Evolutionary conservation across 2,329 filamentous ascomycete species (phyloP).

Genomic region (Trematosphaeria pertusa): DNA sequence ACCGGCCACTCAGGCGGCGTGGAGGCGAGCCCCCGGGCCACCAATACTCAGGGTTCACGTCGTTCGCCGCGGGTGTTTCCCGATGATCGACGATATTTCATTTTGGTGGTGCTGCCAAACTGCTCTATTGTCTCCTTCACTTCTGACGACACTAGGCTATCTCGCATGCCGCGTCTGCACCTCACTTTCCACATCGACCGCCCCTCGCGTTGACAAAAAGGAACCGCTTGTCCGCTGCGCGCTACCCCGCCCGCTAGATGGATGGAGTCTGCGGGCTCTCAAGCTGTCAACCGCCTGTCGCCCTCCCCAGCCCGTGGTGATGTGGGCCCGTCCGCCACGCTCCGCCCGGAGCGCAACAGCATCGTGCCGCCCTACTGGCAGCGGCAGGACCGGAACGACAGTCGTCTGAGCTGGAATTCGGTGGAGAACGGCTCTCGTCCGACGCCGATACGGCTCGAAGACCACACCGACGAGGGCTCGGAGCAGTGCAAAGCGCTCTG

Average conservation of each 20-base stretch:
- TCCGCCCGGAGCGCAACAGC: slow-evolving; percentile 37
- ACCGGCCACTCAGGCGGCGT: no score
- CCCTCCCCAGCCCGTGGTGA: slow-evolving; percentile 28
- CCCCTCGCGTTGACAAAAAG: slow-evolving; percentile 17
- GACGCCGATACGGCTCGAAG: slow-evolving; percentile 65
- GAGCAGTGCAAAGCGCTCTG: slow-evolving; percentile 66
- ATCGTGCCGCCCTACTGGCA: slow-evolving; percentile 58
- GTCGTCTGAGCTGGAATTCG: slow-evolving; percentile 44
- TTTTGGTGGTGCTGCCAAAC: no score
- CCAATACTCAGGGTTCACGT: no score
- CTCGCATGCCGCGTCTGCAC: slow-evolving; percentile 2
- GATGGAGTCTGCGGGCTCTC: slow-evolving; percentile 48
- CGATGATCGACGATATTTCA: no score
- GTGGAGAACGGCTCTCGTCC: slow-evolving; percentile 40
- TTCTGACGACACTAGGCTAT: slow-evolving; percentile 1
- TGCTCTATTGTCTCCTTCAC: no score
- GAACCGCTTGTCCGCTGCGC: slow-evolving; percentile 18
- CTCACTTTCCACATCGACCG: neutral
- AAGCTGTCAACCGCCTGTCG: slow-evolving; percentile 33
- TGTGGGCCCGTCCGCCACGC: slow-evolving; percentile 28
- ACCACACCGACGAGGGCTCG: slow-evolving; percentile 66
- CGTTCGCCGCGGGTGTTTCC: no score
- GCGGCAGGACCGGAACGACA: slow-evolving; percentile 48
- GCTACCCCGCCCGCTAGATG: slow-evolving; percentile 43
- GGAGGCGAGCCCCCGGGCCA: no score